phyloP scores from a whole-genome alignment of 306 rosid genomes.

The Quercus ilex region DNA sequence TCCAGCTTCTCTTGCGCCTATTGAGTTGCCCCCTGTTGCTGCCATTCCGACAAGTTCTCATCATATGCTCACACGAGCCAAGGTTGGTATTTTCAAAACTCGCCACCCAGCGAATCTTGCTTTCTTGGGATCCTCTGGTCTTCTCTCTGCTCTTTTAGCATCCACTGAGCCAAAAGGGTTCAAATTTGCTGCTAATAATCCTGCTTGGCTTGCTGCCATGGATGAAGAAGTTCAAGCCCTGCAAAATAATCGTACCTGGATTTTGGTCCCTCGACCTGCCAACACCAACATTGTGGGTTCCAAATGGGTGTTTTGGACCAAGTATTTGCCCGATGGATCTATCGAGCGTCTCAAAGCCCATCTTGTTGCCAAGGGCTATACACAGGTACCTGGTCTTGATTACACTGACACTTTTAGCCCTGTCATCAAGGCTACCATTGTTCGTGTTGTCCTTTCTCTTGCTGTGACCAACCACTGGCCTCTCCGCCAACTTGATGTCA shows the following conservation, averaged over 20 bases:
- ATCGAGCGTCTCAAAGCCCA: background rate
- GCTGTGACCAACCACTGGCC: background rate
- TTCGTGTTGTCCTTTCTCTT: background rate
- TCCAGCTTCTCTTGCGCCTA: background rate
- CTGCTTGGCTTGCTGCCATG: background rate
- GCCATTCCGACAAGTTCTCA: background rate
- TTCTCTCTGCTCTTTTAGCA: background rate
- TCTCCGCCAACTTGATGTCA: background rate
- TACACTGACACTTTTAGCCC: background rate
- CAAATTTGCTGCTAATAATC: background rate
- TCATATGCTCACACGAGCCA: too few species aligned
- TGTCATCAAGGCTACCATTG: background rate
- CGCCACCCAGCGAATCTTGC: background rate
- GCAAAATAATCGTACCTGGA: background rate
- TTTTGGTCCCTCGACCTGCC: background rate
- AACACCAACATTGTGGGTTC: background rate
- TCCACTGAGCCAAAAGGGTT: background rate
- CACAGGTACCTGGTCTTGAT: background rate
- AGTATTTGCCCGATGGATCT: background rate
- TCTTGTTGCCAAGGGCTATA: background rate
- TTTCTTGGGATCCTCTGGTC: background rate
- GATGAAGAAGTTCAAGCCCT: background rate
- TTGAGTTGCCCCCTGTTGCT: background rate
- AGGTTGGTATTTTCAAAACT: background rate
- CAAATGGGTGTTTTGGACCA: background rate